These are phyloP conservation scores for Fusarium tricinctum DNA, from an alignment of 2,329 filamentous ascomycete species.

Conservation along the genomic window DNA sequence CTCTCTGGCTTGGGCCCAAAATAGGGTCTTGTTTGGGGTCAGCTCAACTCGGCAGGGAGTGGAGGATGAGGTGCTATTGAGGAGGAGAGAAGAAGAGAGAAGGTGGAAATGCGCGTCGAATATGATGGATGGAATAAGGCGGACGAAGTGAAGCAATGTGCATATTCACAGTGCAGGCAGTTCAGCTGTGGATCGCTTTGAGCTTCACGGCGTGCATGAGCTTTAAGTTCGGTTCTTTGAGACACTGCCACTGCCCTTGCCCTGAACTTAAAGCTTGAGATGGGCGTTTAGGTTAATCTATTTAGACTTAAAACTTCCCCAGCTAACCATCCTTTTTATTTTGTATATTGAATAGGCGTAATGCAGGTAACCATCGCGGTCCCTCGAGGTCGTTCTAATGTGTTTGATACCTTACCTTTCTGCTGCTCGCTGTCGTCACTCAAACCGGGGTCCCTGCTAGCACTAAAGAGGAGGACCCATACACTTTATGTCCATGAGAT, in stretches of 20 bases:
- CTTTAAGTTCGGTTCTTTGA: constrained; percentile 4
- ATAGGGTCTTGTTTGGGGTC: constrained; percentile 1
- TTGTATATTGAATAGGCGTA: not conserved
- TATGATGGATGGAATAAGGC: constrained; percentile 19
- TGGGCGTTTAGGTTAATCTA: not conserved
- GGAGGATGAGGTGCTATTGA: too few species aligned
- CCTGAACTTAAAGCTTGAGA: constrained; percentile 13
- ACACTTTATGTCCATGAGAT: constrained; percentile 42
- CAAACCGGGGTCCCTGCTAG: constrained; percentile 44
- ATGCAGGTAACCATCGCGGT: not conserved
- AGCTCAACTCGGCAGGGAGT: not conserved
- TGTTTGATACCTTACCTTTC: constrained; percentile 42
- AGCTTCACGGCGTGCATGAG: constrained; percentile 25
- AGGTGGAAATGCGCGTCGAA: not conserved
- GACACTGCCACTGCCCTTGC: constrained; percentile 9
- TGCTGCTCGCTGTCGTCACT: constrained; percentile 38
- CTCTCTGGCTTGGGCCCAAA: not conserved
- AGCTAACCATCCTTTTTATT: not conserved
- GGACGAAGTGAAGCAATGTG: not conserved
- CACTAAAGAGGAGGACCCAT: constrained; percentile 29
- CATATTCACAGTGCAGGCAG: constrained; percentile 16
- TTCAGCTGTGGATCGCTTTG: constrained; percentile 31
- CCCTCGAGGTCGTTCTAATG: constrained; percentile 22
- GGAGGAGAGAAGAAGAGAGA: not conserved
- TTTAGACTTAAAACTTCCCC: not conserved